Base-by-base conservation (phyloP, 345 rosid genomes). In the Lepidium africanum region DNA sequence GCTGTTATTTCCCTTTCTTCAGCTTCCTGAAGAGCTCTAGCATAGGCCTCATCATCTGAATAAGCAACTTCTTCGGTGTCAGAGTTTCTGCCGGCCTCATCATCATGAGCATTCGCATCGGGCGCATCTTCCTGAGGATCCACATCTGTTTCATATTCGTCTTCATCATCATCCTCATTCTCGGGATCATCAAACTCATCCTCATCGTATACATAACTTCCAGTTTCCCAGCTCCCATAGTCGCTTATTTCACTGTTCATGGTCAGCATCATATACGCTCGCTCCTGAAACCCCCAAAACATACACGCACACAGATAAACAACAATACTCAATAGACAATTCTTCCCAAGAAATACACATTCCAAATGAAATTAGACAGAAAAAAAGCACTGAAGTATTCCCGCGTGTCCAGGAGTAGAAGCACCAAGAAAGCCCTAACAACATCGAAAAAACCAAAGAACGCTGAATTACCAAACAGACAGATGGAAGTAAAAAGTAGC, bases 1-100 rank as follows among this genome's bases (percentile, higher is more conserved):
- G 87, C 86, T 53, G 90, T 78, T 92, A 91, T 81, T 21, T 86
- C 93, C 59, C 94, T 83, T 72, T 91, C 97, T 76, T 91, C 99
- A 63, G 88, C 88, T 66, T 91, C 97, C 80, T 89, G 99, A 43
- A 91, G 76, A 32, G 96, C 96, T 81, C 96, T 86, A 23, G 97
- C 97, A 78, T 80, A 91, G 0, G 94, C 89, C 80, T 95, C 96
- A 23, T 95, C 97, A 70, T 90, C 88, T 2, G 89, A 79, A 80
- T 76, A 87, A 11, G 61, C 82, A 57, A 73, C 83, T 5, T 79
- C 77, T 55, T 89, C 88, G 5, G 77, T 64, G 36, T 79, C 96
- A 60, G 76, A 74, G 75, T 13, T 73, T 5, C 76, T 63, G 50
- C 47, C 63, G 38, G 78, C 50, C 46, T 71, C 78, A 32, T 79